Evolutionary conservation across 2,329 filamentous ascomycete species (phyloP).

Genomic region (Cladobotryum protrusum): DNA sequence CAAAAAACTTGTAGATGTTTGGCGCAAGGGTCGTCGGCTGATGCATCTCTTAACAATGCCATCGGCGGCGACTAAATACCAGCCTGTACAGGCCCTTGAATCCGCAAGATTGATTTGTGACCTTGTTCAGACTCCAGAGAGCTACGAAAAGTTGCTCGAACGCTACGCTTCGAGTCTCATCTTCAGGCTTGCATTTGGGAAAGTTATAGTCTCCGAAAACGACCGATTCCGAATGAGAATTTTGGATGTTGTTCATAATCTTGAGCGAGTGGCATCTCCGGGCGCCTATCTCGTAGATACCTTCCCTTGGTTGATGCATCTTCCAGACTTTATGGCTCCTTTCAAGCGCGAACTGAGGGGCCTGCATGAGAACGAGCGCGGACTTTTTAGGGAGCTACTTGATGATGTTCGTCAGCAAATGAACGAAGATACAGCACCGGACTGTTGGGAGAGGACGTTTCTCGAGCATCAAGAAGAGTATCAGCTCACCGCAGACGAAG

Average conservation of each 20-base stretch:
- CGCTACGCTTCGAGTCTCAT: neutral
- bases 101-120: neutral
- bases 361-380: neutral
- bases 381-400: constrained; percentile 26
- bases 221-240: neutral
- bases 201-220: neutral
- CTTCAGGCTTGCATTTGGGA: neutral
- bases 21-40: neutral
- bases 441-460: constrained; percentile 46
- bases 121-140: neutral
- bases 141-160: constrained; percentile 1
- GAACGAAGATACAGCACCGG: constrained; percentile 39
- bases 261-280: neutral
- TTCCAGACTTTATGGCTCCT: constrained; percentile 40
- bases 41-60: neutral
- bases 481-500: neutral
- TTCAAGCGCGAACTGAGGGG: constrained; percentile 32
- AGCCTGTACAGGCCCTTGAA: neutral
- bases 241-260: neutral
- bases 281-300: neutral
- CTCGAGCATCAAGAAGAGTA: constrained; percentile 5
- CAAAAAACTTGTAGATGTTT: neutral
- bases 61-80: neutral
- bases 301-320: neutral
- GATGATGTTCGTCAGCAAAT: constrained; percentile 35